phyloP scores from a whole-genome alignment of 192 early-diverging fungal genomes.

The Linderina pennispora region DNA sequence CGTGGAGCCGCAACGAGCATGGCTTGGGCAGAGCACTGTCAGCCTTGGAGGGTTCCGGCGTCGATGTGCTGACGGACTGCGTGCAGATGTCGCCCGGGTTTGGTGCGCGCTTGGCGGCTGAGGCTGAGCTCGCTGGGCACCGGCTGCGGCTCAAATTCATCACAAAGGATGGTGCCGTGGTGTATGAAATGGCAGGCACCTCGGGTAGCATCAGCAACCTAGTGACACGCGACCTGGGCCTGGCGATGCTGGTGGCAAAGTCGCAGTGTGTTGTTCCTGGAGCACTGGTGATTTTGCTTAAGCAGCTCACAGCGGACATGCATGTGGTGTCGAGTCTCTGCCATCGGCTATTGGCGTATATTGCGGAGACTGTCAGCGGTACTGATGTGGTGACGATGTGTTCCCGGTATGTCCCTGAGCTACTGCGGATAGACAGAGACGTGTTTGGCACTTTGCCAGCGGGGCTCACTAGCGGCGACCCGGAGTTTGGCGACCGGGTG shows the following conservation, averaged over 20 bases:
- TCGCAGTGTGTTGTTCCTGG: slow-evolving; percentile 18
- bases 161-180: no score
- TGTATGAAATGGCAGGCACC: no score
- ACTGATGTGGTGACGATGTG: slow-evolving; percentile 3
- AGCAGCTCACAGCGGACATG: slow-evolving; percentile 8
- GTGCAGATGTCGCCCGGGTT: slow-evolving; percentile 16
- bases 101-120: slow-evolving; percentile 19
- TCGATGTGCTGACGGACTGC: slow-evolving; percentile 8
- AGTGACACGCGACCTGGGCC: slow-evolving; percentile 36
- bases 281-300: slow-evolving; percentile 15
- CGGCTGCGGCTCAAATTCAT: no score
- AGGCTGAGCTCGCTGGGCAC: slow-evolving; percentile 26
- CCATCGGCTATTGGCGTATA: slow-evolving; percentile 10
- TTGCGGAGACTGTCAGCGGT: no score
- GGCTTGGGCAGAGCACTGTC: slow-evolving; percentile 5
- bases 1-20: slow-evolving; percentile 14
- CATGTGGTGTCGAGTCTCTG: no score
- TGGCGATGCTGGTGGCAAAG: slow-evolving; percentile 11
- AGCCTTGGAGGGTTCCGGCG: slow-evolving; percentile 8
- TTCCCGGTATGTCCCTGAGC: slow-evolving; percentile 9
- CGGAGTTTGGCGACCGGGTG: background rate
- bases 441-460: slow-evolving; percentile 7
- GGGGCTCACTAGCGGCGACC: no score
- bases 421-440: slow-evolving; percentile 18
- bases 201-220: no score